phyloP scores from a whole-genome alignment of 306 rosid genomes.

The Quillaja saponaria region DNA sequence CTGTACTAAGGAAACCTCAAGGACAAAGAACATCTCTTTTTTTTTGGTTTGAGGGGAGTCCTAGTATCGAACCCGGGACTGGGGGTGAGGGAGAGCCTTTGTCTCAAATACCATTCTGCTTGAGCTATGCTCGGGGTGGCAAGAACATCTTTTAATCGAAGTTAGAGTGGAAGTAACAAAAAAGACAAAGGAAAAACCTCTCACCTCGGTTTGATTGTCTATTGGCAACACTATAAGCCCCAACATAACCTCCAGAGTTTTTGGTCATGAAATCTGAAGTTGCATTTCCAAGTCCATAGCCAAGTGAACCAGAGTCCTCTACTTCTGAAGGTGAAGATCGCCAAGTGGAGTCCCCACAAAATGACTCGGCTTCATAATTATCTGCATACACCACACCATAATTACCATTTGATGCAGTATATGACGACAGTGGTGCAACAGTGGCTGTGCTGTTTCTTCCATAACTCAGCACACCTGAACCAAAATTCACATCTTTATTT shows the following conservation, averaged over 20 bases:
- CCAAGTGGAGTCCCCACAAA: slow-evolving; percentile 57
- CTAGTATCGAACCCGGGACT: neutral
- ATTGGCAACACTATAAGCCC: slow-evolving; percentile 62
- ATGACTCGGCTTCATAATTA: slow-evolving; percentile 39
- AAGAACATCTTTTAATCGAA: neutral
- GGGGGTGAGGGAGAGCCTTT: too few species aligned
- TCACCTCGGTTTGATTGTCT: slow-evolving; percentile 81
- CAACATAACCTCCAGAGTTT: slow-evolving; percentile 64
- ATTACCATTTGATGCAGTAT: slow-evolving; percentile 46
- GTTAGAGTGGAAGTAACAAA: neutral
- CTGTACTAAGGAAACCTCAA: slow-evolving; percentile 6
- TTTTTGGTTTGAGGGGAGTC: slow-evolving; percentile 1
- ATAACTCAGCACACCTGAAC: slow-evolving; percentile 54
- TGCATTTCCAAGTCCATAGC: slow-evolving; percentile 65
- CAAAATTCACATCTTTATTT: slow-evolving; percentile 45
- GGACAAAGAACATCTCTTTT: neutral
- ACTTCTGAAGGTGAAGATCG: slow-evolving; percentile 55
- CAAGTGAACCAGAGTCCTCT: slow-evolving; percentile 61
- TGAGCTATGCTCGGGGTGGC: too few species aligned
- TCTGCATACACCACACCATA: slow-evolving; percentile 41
- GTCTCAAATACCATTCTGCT: too few species aligned
- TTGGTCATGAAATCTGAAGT: slow-evolving; percentile 72
- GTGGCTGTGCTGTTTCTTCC: slow-evolving; percentile 51
- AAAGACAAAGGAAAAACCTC: slow-evolving; percentile 4
- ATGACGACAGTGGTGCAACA: slow-evolving; percentile 44